These are phyloP conservation scores for Aspergillus asperescens DNA, from an alignment of 495 filamentous ascomycete genomes.

Conservation along the genomic window DNA sequence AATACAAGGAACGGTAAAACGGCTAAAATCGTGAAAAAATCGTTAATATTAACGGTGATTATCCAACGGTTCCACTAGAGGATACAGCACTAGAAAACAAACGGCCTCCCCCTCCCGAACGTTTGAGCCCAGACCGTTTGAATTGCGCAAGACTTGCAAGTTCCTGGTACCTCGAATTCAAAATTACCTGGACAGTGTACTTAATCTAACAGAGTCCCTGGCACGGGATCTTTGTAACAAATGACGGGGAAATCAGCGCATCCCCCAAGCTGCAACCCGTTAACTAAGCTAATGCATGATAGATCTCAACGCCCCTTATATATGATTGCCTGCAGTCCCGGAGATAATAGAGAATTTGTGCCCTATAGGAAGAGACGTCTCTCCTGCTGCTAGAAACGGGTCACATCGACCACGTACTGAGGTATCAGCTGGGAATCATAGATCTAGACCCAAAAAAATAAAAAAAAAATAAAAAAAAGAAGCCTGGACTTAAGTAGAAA, in stretches of 20 bases:
- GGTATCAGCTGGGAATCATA: not conserved
- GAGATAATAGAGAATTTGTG: not conserved
- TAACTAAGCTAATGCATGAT: conserved; percentile 10
- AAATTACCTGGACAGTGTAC: not conserved
- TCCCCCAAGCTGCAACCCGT: conserved; percentile 8
- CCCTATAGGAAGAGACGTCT: not conserved
- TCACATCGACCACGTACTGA: not conserved
- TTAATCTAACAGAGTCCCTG: conserved; percentile 3
- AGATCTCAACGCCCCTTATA: conserved; percentile 4
- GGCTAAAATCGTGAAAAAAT: not conserved
- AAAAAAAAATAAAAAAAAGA: not conserved
- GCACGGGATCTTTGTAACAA: conserved; percentile 11
- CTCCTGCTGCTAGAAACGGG: too few species aligned
- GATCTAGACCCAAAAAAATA: not conserved
- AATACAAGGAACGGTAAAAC: conserved; percentile 1
- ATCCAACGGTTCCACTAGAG: conserved; percentile 19
- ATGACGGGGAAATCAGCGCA: conserved; percentile 9
- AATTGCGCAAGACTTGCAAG: conserved; percentile 7
- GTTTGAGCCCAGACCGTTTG: conserved; percentile 18
- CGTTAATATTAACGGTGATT: conserved; percentile 3
- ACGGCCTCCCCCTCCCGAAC: conserved; percentile 13
- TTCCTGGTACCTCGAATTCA: conserved; percentile 2
- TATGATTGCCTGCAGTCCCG: not conserved
- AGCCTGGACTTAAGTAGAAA: not conserved
- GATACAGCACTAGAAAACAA: conserved; percentile 19